Evolutionary conservation across 2,329 filamentous ascomycete genomes (phyloP), one percentile per base, ranked within the genome.

Genomic region (Penicillium polonicum): DNA sequence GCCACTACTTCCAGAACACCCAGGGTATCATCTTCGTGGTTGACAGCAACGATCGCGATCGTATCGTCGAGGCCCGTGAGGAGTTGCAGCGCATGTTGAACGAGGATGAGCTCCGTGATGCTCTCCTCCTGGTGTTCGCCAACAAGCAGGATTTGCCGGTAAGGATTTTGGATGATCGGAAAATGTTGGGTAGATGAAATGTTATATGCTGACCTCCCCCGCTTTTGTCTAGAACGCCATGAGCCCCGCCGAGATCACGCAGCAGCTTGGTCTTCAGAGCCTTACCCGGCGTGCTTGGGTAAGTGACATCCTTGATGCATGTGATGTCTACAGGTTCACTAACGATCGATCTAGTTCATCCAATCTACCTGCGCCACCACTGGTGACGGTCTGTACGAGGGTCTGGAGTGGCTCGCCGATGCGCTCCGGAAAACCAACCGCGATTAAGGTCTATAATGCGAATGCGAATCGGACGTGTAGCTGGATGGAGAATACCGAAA

Each of bases 11-110:
- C 88, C 92, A 96, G 82, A 96, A 96, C 82, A 99, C 94, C 69
- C 94, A 99, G 82, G 94, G 94, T 78, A 93, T 99, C 79, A 97
- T 99, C 82, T 99, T 99, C 85, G 94, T 99, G 71, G 92, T 99
- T 77, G 94, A 99, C 83, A 93, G 89, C 83, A 97, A 96, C 82
- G 94, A 99, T 87, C 90, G 92, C 77, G 92, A 96, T 80, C 92
- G 94, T 87, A 90, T 99, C 74, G 90, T 94, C 70, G 94, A 99
- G 85, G 94, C 94, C 72, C 88, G 91, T 65, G 92, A 96, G 79
- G 94, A 99, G 81, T 84, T 99, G 74, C 91, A 96, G 80, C 89
- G 94, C 78, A 99, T 99, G 87, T 87, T 99, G 78, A 96, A 97
- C 82, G 94, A 99, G 81, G 90, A 96, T 69, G 94, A 99, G 84